Evolutionary conservation across 2,329 filamentous ascomycete species (phyloP).

Genomic region (Paraphoma chrysanthemicola): DNA sequence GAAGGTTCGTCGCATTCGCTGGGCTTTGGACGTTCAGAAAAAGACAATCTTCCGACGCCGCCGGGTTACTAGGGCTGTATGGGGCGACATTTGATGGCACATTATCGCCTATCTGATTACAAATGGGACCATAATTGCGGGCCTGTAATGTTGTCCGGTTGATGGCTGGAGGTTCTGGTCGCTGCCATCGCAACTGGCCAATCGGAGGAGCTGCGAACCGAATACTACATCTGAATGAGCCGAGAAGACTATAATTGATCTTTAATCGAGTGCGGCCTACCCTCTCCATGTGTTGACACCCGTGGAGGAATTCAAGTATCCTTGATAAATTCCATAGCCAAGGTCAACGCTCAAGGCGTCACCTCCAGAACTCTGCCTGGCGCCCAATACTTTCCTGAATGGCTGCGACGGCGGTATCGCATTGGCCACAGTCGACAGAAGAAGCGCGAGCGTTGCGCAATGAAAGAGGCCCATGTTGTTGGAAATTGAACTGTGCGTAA

Average conservation of each 20-base stretch:
- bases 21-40: slow-evolving; percentile 44
- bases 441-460: neutral
- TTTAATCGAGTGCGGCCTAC: neutral
- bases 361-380: neutral
- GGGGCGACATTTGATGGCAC: neutral
- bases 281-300: slow-evolving; percentile 29
- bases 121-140: neutral
- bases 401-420: neutral
- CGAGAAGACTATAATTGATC: neutral
- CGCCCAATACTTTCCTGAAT: neutral
- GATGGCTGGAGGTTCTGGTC: slow-evolving; percentile 9
- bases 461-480: neutral
- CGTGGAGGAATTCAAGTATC: slow-evolving; percentile 16
- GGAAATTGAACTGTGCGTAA: too few species aligned
- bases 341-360: slow-evolving; percentile 18
- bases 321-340: slow-evolving; percentile 27
- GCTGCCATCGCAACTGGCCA: slow-evolving; percentile 18
- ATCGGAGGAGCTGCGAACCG: slow-evolving; percentile 21
- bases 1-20: slow-evolving; percentile 27
- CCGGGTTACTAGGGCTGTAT: neutral
- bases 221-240: slow-evolving; percentile 13
- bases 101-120: slow-evolving; percentile 5
- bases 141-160: slow-evolving; percentile 12
- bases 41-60: slow-evolving; percentile 39
- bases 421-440: neutral